Base-by-base conservation (phyloP, 768 basidiomycete genomes). In the Agaricus bisporus region DNA sequence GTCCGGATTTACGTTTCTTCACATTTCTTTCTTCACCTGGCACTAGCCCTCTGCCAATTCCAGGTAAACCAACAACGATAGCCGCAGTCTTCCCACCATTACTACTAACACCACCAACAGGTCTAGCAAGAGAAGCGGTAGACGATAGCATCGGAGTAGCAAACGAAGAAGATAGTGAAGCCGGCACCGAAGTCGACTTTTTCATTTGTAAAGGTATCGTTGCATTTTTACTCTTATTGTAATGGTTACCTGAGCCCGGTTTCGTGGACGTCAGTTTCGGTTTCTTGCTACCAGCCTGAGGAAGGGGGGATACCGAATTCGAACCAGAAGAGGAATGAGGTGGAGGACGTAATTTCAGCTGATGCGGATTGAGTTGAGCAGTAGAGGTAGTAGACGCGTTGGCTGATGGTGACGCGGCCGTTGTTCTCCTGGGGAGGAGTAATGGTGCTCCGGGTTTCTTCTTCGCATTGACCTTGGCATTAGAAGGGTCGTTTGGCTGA, bases 71-170 rank as follows among this genome's bases (percentile, higher is more conserved):
- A 3, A 56, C 48, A 45, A 49, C 44, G 17, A 26, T 42, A 43
- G 46, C 49, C 17, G 47, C 14, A 35, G 54, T 44, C 10, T 38
- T 49, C n/a, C 48, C 37, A n/a, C 36, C 35, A 48, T 32, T 49
- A 28, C 36, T 37, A 11, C 39, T 35, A 51, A n/a, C 41, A 22
- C 42, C 32, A 20, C 52, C 54, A 39, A 28, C 61, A 55, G 78
- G 77, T 8, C 82, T 76, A 6, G 83, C 86, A 18, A 91, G 76
- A 3, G 88, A 89, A 4, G 86, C 89, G 1, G 87, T 89, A 0
- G 85, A 82, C 3, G 87, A 88, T 2, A 91, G 68, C 61, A 78
- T 83, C 0, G 89, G 89, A 3, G 74, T 76, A 11, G 88, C 89
- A 57, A 83, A 79, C 0, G 86, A 89, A 0, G 85, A 85, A 0